Evolutionary conservation across 257 asterid genomes (phyloP), one percentile per base, ranked within the genome.

Genomic region (Nicotiana noctiflora): DNA sequence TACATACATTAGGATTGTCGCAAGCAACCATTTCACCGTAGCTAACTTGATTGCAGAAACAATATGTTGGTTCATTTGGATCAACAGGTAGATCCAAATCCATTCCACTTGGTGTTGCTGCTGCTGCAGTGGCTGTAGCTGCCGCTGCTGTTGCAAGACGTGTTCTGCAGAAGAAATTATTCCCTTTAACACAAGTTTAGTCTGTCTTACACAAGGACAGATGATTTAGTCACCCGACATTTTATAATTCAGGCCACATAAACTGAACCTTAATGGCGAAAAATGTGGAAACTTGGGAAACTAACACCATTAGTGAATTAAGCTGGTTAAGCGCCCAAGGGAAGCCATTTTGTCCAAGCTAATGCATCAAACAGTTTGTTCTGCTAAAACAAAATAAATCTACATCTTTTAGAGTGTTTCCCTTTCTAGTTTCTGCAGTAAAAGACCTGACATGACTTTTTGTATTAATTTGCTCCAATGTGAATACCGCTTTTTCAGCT

Each of bases 11-110:
- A 79, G 98, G 96, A 87, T 96, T 90, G 83, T 94, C 99, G 65
- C 99, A 96, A 1, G 99, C 99, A 82, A 96, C 93, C 99, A 96
- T 94, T 94, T 96, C 99, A 21, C 99, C 99, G 18, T 87, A 96
- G 92, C 99, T 96, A 72, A 96, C 98, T 96, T 96, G 99, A 90
- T 91, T 96, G 93, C 99, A 96, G 83, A 90, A 77, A 84, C 99
- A 96, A 75, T 96, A 96, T 9, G 97, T 96, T 11, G 99, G 99
- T 83, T 96, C 99, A 40, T 96, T 96, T 40, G 99, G 99, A 84
- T 96, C 99, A 21, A 96, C 98, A 5, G 99, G 99, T 53, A 96
- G 84, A 86, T 96, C 98, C 82, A 93, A 77, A 77, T 96, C 98
- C 92, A 96, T 92, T 59, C 89, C 90, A 18, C 89, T 81, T 34